Evolutionary conservation across 331 rosid species (phyloP).

Genomic region (Rosa hybrid): DNA sequence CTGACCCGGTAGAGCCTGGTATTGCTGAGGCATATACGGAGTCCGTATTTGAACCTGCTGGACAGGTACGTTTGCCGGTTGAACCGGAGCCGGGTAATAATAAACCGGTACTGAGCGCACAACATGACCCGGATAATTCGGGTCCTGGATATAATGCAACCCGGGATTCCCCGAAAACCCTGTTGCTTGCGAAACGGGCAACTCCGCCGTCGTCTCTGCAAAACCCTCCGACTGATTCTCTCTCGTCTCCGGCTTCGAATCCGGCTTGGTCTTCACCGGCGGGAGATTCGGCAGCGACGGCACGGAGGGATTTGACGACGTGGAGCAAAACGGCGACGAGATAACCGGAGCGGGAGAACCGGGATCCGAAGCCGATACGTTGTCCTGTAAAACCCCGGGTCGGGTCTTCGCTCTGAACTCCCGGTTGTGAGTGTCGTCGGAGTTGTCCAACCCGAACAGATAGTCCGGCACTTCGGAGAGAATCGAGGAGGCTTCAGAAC

Average conservation of each 20-base stretch:
- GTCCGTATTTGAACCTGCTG: constrained; percentile 47
- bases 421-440: constrained; percentile 58
- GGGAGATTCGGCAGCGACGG: constrained; percentile 68
- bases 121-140: constrained; percentile 50
- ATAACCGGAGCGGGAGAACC: constrained; percentile 71
- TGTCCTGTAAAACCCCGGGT: constrained; percentile 27
- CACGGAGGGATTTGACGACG: constrained; percentile 47
- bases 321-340: constrained; percentile 59
- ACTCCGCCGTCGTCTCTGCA: constrained; percentile 30
- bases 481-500: constrained; percentile 86
- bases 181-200: constrained; percentile 23
- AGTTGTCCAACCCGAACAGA: constrained; percentile 79
- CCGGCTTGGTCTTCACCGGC: constrained; percentile 75
- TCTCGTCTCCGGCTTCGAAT: constrained; percentile 37
- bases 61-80: constrained; percentile 43
- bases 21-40: constrained; percentile 54
- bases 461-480: constrained; percentile 91
- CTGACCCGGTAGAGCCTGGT: constrained; percentile 43
- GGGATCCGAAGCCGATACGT: constrained; percentile 67
- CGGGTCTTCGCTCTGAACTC: constrained; percentile 52
- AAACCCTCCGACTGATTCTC: constrained; percentile 30
- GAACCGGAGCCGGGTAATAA: constrained; percentile 53
- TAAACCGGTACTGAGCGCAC: constrained; percentile 52
- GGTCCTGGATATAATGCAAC: constrained; percentile 45
- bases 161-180: constrained; percentile 34